Evolutionary conservation across 2,329 filamentous ascomycete species (phyloP), one percentile per base, ranked within the genome.

Genomic region (Fusarium camptoceras): DNA sequence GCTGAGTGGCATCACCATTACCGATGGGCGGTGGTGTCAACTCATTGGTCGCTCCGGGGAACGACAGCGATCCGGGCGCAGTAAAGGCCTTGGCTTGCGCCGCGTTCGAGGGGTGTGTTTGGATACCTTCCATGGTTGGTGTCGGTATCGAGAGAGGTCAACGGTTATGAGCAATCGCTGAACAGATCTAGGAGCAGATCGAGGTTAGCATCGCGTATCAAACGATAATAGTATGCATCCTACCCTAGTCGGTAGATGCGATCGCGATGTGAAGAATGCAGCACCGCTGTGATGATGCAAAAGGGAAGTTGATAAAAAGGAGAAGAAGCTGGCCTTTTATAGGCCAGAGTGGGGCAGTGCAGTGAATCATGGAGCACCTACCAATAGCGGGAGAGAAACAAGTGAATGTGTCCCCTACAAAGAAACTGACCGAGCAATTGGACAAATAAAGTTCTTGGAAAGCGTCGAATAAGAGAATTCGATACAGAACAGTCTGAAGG

Each of bases 61-160:
- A 98, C 66, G 94, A 97, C 75, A 98, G 87, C 75, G 94, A 97
- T 72, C 93, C 92, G 59, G 94, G 93, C 65, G 94, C 94, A 76
- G 94, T 97, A 83, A 98, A 97, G 79, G 93, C 94, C 87, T 96
- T 96, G 72, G 96, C 96, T 88, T 98, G 94, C 74, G 91, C 89
- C 77, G 95, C 94, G 80, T 90, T 98, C 73, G 92, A 88, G 50
- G 96, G 96, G 79, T 98, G 96, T 75, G 95, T 96, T 78, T 94
- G 94, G 77, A 97, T 91, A 77, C 90, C 89, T 81, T 97, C 94
- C 94, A 97, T 97, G 80, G 82, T 89, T 81, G 79, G 65, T 68
- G 59, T 71, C 48, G 66, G 68, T 66, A 70, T 68, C 64, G 63
- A 56, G 53, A 73, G 46, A 65, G 66, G 67, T 53, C 57, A 70